These are phyloP conservation scores for Cichorium intybus DNA, from an alignment of 140 eudicot species.

Conservation along the genomic window DNA sequence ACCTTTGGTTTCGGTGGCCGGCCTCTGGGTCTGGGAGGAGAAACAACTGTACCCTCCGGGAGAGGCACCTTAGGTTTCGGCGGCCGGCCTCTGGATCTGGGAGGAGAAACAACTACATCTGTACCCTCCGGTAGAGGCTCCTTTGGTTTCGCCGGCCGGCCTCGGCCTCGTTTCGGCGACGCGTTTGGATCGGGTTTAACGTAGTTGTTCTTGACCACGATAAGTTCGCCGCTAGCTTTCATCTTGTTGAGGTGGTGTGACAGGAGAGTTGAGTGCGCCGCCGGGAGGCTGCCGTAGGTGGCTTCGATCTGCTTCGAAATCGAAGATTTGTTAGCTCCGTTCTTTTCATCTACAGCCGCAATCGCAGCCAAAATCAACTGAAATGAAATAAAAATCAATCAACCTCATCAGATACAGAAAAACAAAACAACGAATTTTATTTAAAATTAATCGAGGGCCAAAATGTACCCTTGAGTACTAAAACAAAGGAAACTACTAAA, in stretches of 20 bases:
- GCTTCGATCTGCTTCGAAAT: slow-evolving; percentile 62
- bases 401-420: too few relatives aligned
- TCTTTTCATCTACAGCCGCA: slow-evolving; percentile 36
- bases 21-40: slow-evolving; percentile 47
- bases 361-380: slow-evolving; percentile 33
- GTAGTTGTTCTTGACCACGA: slow-evolving; percentile 50
- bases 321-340: slow-evolving; percentile 49
- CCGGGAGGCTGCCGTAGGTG: slow-evolving; percentile 48
- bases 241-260: slow-evolving; percentile 63
- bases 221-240: slow-evolving; percentile 56
- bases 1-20: slow-evolving; percentile 50
- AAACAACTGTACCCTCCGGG: slow-evolving; percentile 15
- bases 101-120: slow-evolving; percentile 22
- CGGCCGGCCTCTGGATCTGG: slow-evolving; percentile 60
- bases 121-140: slow-evolving; percentile 22
- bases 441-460: too few relatives aligned
- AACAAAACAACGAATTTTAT: too few relatives aligned
- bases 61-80: slow-evolving; percentile 34
- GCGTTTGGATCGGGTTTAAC: slow-evolving; percentile 48
- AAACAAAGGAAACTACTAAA: not conserved
- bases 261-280: slow-evolving; percentile 63
- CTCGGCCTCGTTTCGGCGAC: slow-evolving; percentile 64
- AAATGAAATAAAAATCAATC: too few relatives aligned
- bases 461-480: too few relatives aligned
- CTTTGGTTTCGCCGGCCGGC: slow-evolving; percentile 60